Evolutionary conservation across 1,139 yeast species (phyloP), one percentile per base, ranked within the genome.

Genomic region (Pichia terricola): DNA sequence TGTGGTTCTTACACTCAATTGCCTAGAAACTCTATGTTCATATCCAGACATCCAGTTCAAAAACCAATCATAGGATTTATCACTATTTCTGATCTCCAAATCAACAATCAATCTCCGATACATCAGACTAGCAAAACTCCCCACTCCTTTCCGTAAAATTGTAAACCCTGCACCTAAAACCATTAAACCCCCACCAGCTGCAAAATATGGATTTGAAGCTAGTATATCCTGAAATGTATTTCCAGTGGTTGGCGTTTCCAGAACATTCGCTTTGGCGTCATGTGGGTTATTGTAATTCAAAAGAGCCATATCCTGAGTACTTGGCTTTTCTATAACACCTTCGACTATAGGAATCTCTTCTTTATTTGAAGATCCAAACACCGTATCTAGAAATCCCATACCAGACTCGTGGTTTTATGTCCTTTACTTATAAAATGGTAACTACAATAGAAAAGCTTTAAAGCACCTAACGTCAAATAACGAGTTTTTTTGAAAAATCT

Each of bases 101-200:
- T 91, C 97, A 28, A 89, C 96, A 43, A 94, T 68, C 69, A 91
- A 63, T 57, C 87, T 94, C 43, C 95, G 75, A 60, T 88, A 87
- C 9, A 86, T 58, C 43, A 91, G 73, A 3, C 78, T 69, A 3
- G 91, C 77, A 3, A 80, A 69, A 45, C 81, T 73, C 40, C 77
- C 69, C 1, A 82, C 62, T 1, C 87, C 89, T 53, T 76, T 81
- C 43, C 96, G 70, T 1, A 88, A 79, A 16, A 88, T 56, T 0
- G 96, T 95, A 33, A 91, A 64, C 1, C 82, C 82, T 0, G 95
- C 89, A 26, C 98, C 98, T 3, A 91, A 68, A 3, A 89, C 70
- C 98, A 91, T 91, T 39, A 91, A 69, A 0, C 98, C 98, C 54
- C 96, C 96, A 57, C 98, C 94, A 0, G 97, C 98, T 3, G 96